Base-by-base conservation (phyloP, 805 yeast species). In the Starmerella potacharoeniae region DNA sequence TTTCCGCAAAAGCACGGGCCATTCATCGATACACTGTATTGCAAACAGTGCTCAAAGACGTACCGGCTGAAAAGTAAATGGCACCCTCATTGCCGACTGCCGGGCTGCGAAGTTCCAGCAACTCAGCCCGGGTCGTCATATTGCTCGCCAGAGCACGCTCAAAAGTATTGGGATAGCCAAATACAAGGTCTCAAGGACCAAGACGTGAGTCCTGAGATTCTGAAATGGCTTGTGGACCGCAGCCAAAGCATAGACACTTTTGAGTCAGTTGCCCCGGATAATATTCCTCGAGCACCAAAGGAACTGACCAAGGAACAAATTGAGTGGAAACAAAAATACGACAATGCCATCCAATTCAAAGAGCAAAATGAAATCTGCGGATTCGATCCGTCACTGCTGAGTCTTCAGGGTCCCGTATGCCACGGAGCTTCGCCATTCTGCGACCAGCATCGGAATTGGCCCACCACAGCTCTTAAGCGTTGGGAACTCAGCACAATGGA, bases 61-160 rank as follows among this genome's bases (percentile, higher is more conserved):
- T 37, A 28, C 49, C 30, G 42, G 10, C 35, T 31, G 7, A 16
- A 13, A 14, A 47, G 48, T 31, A 17, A 10, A 13, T 40, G 54
- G 31, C 29, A 16, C 3, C 44, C 48, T 35, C 40, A 50, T 33
- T 56, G 59, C 36, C 50, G 59, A 3, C 41, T 54, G 9, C 44
- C 17, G 10, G 37, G 16, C 2, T 56, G 59, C 33, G 35, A 31
- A 6, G 9, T 11, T 4, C 51, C 58, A 5, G 49, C 34, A 1
- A 7, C 31, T 5, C 17, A 17, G 7, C 40, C 43, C 8, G 37
- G 37, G 1, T 13, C 43, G 3, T 51, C 43, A 22, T 55, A 22
- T 39, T 55, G 58, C 41, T 10, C 54, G 29, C 29, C 29, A 6
- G 57, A 41, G 13, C 58, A 55, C 49, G 46, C 40, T 22, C 35